A percentile compares a stretch with the other conserved stretches of the same genome.
Evolutionary conservation across 495 filamentous ascomycete species (phyloP).

Genomic region (Bacidia rubella): DNA sequence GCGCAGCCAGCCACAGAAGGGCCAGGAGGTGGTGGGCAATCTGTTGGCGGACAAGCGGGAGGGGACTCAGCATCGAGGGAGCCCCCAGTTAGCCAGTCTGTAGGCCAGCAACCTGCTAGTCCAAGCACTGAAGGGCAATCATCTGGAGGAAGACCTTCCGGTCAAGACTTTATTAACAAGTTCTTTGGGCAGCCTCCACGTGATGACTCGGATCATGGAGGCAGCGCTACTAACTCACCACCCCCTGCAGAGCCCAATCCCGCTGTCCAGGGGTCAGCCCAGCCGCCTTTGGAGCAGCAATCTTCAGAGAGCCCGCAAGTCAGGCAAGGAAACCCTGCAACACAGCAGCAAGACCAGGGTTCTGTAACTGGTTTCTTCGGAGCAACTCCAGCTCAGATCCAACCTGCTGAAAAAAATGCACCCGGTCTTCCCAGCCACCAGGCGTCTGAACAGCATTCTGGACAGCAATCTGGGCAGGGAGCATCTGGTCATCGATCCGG

Average conservation of each 20-base stretch:
- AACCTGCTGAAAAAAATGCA: not conserved
- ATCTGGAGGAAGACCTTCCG: not conserved
- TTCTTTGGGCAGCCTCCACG: not conserved
- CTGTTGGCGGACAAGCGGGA: too few relatives aligned
- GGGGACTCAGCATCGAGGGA: too few relatives aligned
- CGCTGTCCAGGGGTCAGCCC: not conserved
- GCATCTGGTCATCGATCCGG: too few relatives aligned
- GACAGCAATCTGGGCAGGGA: too few relatives aligned
- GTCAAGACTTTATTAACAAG: not conserved
- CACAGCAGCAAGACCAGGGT: not conserved
- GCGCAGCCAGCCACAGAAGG: too few relatives aligned
- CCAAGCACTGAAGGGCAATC: not conserved
- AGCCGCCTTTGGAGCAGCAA: not conserved
- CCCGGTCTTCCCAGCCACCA: not conserved
- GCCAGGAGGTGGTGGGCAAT: too few relatives aligned
- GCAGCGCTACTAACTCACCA: not conserved
- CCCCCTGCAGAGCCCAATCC: not conserved
- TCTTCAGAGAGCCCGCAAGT: not conserved
- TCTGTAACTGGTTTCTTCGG: not conserved
- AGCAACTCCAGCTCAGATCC: not conserved
- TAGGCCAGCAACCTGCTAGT: not conserved
- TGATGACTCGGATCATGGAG: not conserved
- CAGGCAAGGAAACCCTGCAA: not conserved
- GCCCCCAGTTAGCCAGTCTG: too few relatives aligned
- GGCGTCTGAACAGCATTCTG: not conserved